These are phyloP conservation scores for Gynandropsis gynandra DNA, from an alignment of 345 rosid species.

Conservation along the genomic window DNA sequence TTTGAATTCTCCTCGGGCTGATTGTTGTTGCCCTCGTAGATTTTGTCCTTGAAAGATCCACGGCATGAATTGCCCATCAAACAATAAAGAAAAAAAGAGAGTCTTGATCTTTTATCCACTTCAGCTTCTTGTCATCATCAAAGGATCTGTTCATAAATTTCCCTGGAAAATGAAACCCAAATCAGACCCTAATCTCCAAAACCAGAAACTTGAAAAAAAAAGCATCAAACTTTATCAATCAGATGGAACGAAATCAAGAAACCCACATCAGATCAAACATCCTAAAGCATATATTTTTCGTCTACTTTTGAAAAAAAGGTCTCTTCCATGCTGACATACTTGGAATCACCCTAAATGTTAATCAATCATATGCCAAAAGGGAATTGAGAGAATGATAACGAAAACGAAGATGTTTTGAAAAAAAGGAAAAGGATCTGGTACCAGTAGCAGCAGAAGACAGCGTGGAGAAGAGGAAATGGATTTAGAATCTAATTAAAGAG, in stretches of 20 bases:
- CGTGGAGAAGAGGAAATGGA: conserved; percentile 12
- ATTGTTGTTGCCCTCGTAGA: conserved; percentile 53
- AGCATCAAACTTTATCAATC: neutral
- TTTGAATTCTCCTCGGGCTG: conserved; percentile 59
- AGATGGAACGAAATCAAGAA: neutral
- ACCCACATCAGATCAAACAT: conserved; percentile 26
- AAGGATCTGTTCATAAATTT: conserved; percentile 15
- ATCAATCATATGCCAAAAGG: conserved; percentile 18
- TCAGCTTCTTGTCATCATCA: conserved; percentile 32
- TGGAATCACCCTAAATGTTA: conserved; percentile 20
- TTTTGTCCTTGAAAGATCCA: conserved; percentile 75
- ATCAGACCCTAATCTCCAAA: conserved; percentile 5
- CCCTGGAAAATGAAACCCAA: neutral
- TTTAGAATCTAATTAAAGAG: conserved; percentile 20
- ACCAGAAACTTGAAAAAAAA: conserved; percentile 7
- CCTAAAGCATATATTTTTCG: neutral
- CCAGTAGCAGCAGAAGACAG: conserved; percentile 2
- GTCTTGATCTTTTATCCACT: conserved; percentile 15
- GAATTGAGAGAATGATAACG: no score
- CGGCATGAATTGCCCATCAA: conserved; percentile 99
- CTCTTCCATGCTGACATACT: conserved; percentile 4
- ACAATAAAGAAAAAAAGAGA: conserved; percentile 31
- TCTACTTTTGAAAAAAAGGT: conserved; percentile 10
- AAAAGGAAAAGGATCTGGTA: conserved; percentile 18
- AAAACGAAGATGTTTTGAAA: neutral